Percentiles rank a stretch among this genome's conserved stretches.
Evolutionary conservation across 768 basidiomycete species (phyloP).

Genomic region (Pulveroboletus sp.): DNA sequence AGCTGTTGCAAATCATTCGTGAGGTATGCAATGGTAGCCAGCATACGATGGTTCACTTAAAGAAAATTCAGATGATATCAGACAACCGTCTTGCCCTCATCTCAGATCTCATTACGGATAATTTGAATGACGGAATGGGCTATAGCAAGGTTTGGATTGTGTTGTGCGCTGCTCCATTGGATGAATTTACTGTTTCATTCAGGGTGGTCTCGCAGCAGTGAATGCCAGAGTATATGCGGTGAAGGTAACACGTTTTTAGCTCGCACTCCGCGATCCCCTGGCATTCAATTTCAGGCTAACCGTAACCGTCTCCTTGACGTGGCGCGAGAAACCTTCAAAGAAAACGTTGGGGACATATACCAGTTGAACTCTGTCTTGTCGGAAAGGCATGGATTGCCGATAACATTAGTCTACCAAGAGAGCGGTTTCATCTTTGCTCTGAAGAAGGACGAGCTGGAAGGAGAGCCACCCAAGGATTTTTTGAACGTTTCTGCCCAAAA

Average conservation of each 20-base stretch:
- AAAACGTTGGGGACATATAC: constrained; percentile 87
- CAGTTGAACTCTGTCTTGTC: constrained; percentile 56
- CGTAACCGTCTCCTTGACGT: constrained; percentile 85
- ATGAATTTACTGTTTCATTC: neutral
- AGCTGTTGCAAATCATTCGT: constrained; percentile 57
- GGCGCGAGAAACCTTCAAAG: constrained; percentile 90
- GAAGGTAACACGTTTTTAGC: constrained; percentile 38
- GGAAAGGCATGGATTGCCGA: constrained; percentile 59
- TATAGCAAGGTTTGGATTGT: constrained; percentile 50
- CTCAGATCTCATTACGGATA: constrained; percentile 51
- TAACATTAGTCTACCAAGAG: constrained; percentile 68
- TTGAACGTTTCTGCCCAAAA: constrained; percentile 63
- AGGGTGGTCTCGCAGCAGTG: constrained; percentile 71
- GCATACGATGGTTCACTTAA: neutral
- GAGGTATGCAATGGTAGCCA: constrained; percentile 39
- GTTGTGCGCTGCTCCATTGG: neutral
- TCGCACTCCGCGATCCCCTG: neutral
- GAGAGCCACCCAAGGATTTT: constrained; percentile 63
- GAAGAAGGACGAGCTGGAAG: constrained; percentile 52
- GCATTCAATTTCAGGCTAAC: constrained; percentile 49
- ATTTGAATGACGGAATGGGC: constrained; percentile 69
- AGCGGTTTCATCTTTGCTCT: constrained; percentile 69
- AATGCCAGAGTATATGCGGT: constrained; percentile 89
- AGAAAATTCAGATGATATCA: constrained; percentile 54
- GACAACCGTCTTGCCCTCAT: constrained; percentile 70